Conservation (phyloP, 805 yeast genomes). For the Ogataea chonburiensis region DNA sequence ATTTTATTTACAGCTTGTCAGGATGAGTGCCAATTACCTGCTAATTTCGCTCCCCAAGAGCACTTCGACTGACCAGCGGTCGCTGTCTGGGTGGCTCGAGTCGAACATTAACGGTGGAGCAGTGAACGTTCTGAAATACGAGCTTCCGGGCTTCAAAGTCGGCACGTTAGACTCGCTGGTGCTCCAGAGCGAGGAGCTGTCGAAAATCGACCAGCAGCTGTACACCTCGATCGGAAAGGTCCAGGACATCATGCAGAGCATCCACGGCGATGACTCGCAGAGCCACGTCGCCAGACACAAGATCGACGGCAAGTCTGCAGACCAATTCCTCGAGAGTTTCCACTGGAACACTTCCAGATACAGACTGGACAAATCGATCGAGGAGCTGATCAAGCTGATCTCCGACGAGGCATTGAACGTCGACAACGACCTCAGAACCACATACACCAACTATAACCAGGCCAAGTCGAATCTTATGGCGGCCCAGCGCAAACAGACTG, state of each 20-base stretch:
- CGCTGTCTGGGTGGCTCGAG: slow-evolving; percentile 50
- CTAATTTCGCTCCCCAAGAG: slow-evolving; percentile 32
- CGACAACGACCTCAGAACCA: slow-evolving; percentile 79
- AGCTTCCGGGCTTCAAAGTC: slow-evolving; percentile 83
- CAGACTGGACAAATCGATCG: slow-evolving; percentile 79
- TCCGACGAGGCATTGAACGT: slow-evolving; percentile 76
- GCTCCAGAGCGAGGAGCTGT: slow-evolving; percentile 84
- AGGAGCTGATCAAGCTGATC: slow-evolving; percentile 67
- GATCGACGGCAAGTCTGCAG: slow-evolving; percentile 47
- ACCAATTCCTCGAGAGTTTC: slow-evolving; percentile 69
- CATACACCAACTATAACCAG: slow-evolving; percentile 70
- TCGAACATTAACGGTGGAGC: slow-evolving; percentile 54
- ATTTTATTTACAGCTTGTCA: slow-evolving; percentile 10
- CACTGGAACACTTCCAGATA: slow-evolving; percentile 88
- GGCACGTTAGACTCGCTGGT: slow-evolving; percentile 93
- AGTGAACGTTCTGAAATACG: slow-evolving; percentile 54
- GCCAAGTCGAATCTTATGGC: slow-evolving; percentile 84
- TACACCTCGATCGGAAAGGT: slow-evolving; percentile 67
- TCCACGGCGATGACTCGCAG: slow-evolving; percentile 36
- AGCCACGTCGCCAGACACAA: slow-evolving; percentile 24
- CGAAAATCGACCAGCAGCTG: slow-evolving; percentile 79
- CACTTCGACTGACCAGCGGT: slow-evolving; percentile 30
- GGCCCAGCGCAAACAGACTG: slow-evolving; percentile 89
- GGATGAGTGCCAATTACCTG: slow-evolving; percentile 30
- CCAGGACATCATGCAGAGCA: slow-evolving; percentile 62